These are phyloP conservation scores for Moelleriella libera DNA, from an alignment of 2,329 filamentous ascomycete species.

Conservation along the genomic window DNA sequence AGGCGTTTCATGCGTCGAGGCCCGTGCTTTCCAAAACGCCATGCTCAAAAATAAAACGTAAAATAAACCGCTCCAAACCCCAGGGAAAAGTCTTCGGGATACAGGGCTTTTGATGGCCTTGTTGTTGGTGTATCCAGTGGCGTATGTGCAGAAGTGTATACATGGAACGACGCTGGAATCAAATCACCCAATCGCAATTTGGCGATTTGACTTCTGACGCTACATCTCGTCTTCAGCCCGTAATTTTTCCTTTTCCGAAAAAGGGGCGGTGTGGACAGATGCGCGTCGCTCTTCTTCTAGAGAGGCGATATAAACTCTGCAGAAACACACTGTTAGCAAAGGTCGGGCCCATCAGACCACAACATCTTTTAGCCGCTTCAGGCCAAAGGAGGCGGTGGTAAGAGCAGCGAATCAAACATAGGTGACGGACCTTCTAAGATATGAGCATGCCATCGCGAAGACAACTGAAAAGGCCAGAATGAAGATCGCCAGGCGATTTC, in stretches of 20 bases:
- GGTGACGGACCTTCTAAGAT: conserved; percentile 7
- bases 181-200: too few relatives aligned
- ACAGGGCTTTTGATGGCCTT: too few relatives aligned
- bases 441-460: conserved; percentile 6
- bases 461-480: conserved; percentile 7
- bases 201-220: too few relatives aligned
- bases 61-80: too few relatives aligned
- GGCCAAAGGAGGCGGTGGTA: too few relatives aligned
- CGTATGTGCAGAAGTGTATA: too few relatives aligned
- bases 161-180: too few relatives aligned
- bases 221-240: too few relatives aligned
- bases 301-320: conserved; percentile 2
- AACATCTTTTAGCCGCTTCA: not conserved
- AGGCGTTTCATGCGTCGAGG: not conserved
- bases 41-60: not conserved
- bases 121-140: too few relatives aligned
- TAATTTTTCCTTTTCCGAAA: not conserved
- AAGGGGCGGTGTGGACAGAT: not conserved
- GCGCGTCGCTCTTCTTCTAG: not conserved
- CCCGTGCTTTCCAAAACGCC: not conserved
- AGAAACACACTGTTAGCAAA: not conserved
- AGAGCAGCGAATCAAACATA: not conserved
- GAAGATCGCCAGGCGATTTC: conserved; percentile 6
- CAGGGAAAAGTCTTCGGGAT: too few relatives aligned
- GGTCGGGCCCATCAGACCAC: not conserved